Percentiles rank a stretch among this genome's conserved stretches.
Conservation (phyloP, 768 basidiomycete genomes). For the Austroboletus festivus region DNA sequence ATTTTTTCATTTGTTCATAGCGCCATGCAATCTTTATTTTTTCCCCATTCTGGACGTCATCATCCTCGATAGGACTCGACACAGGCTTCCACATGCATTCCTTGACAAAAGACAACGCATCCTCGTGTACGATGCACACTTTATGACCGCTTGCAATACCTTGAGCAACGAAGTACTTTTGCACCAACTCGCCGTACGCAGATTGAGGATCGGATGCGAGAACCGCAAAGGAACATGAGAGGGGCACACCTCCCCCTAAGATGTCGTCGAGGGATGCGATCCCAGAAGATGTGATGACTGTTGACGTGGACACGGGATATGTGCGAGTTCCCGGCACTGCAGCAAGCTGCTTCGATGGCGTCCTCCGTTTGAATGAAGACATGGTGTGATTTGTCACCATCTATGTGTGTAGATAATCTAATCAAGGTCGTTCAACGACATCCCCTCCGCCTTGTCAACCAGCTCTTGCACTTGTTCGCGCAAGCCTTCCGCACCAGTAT, state of each 20-base stretch:
- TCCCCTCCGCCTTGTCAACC: constrained; percentile 9
- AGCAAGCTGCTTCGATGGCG: constrained; percentile 41
- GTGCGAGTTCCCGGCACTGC: constrained; percentile 52
- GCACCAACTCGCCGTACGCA: constrained; percentile 78
- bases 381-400: constrained; percentile 34
- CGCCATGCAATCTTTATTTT: constrained; percentile 97
- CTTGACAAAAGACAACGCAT: constrained; percentile 54
- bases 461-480: constrained; percentile 12
- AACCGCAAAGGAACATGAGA: constrained; percentile 69
- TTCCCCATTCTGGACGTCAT: constrained; percentile 39
- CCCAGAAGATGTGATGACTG: constrained; percentile 74
- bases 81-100: constrained; percentile 80
- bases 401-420: constrained; percentile 4
- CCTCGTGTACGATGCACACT: constrained; percentile 62
- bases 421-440: constrained; percentile 30
- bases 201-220: constrained; percentile 86
- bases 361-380: constrained; percentile 81
- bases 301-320: constrained; percentile 55
- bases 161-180: constrained; percentile 88
- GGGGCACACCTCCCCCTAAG: constrained; percentile 86
- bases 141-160: constrained; percentile 73
- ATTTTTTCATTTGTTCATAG: constrained; percentile 90
- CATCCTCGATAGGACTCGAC: constrained; percentile 22
- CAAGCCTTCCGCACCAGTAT: neutral
- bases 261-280: constrained; percentile 94